These are phyloP conservation scores for Diaporthe amygdali DNA, from an alignment of 2,329 filamentous ascomycete species.

Conservation along the genomic window DNA sequence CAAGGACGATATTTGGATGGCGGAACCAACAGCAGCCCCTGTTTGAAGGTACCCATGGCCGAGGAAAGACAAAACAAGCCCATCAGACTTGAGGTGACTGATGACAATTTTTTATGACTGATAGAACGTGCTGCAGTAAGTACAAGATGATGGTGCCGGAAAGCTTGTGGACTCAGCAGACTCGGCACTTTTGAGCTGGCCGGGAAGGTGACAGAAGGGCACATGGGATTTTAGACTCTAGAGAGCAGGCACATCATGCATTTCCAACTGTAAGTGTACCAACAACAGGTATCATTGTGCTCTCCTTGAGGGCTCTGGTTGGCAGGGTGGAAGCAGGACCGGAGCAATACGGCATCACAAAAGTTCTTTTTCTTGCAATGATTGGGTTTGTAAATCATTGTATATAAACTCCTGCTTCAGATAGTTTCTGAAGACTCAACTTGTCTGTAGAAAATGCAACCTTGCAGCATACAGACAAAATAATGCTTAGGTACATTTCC, in stretches of 20 bases:
- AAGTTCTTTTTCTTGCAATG: neutral
- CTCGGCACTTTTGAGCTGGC: neutral
- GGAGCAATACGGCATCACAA: conserved; percentile 11
- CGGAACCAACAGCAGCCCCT: neutral
- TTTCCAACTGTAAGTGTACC: conserved; percentile 13
- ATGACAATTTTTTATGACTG: neutral
- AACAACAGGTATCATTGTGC: neutral
- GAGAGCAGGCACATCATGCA: conserved; percentile 11
- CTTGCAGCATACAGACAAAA: neutral
- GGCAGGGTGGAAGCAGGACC: neutral
- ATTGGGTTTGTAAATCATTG: conserved; percentile 19
- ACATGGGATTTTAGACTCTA: conserved; percentile 13
- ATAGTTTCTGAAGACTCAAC: neutral
- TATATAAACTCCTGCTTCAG: conserved; percentile 29
- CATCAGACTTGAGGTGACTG: neutral
- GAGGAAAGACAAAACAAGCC: neutral
- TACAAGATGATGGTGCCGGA: neutral
- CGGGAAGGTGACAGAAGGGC: neutral
- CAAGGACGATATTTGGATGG: neutral
- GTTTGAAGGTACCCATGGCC: neutral
- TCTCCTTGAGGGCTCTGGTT: neutral
- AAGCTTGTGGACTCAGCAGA: neutral
- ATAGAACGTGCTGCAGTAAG: neutral
- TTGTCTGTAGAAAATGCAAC: neutral
- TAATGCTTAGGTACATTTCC: neutral